These are phyloP conservation scores for Apodospora peruviana DNA, from an alignment of 495 filamentous ascomycete genomes.

Conservation along the genomic window DNA sequence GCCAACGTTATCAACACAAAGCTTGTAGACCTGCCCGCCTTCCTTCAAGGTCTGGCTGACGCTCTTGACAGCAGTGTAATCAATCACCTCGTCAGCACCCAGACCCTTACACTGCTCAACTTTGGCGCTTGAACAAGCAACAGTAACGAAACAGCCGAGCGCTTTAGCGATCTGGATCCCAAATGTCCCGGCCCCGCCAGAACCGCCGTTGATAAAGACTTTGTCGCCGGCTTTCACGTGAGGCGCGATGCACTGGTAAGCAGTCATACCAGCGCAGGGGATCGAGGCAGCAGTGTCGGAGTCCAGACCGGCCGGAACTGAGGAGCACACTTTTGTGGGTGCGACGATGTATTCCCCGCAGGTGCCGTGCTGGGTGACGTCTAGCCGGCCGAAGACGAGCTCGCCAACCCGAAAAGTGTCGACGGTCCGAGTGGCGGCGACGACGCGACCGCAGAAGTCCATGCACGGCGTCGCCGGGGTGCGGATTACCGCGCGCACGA, in stretches of 20 bases:
- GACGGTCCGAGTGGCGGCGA: slow-evolving; percentile 30
- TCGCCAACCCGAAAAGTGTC: slow-evolving; percentile 41
- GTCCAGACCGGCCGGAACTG: slow-evolving; percentile 44
- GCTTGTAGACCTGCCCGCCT: slow-evolving; percentile 47
- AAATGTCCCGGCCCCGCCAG: slow-evolving; percentile 57
- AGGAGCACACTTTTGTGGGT: slow-evolving; percentile 19
- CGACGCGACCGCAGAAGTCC: slow-evolving; percentile 60
- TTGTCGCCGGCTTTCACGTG: slow-evolving; percentile 48
- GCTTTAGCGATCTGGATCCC: slow-evolving; percentile 63
- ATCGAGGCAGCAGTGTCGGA: slow-evolving; percentile 46
- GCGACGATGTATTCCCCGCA: slow-evolving; percentile 49
- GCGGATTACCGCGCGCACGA: slow-evolving; percentile 35
- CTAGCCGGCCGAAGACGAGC: slow-evolving; percentile 50
- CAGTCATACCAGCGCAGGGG: slow-evolving; percentile 52
- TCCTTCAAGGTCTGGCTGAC: slow-evolving; percentile 43
- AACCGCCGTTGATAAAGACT: slow-evolving; percentile 65
- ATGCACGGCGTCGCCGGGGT: slow-evolving; percentile 51
- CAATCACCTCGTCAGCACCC: slow-evolving; percentile 64
- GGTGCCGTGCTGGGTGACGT: slow-evolving; percentile 42
- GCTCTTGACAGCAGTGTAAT: slow-evolving; percentile 52
- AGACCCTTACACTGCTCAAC: slow-evolving; percentile 49
- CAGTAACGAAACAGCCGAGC: slow-evolving; percentile 57
- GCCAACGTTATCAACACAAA: slow-evolving; percentile 60
- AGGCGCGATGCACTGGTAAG: slow-evolving; percentile 54
- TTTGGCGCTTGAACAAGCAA: slow-evolving; percentile 55